A percentile compares a stretch with the other conserved stretches of the same genome.
Evolutionary conservation across 1,284 basidiomycete species (phyloP).

Genomic region (Phylloboletellus chloephorus): DNA sequence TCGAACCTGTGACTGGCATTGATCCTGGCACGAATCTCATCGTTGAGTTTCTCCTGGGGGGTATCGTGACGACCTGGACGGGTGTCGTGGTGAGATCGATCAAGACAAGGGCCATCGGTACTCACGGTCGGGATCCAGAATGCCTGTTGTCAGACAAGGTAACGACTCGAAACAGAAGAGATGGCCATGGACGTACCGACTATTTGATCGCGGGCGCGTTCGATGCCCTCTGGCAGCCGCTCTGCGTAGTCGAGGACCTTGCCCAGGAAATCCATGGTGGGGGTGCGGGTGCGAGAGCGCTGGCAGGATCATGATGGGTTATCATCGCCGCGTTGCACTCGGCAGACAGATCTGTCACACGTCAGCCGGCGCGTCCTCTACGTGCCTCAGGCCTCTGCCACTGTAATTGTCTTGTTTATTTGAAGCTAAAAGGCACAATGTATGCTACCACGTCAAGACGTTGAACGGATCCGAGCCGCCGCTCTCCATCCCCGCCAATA

Average conservation of each 20-base stretch:
- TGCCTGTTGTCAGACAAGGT: slow-evolving; percentile 35
- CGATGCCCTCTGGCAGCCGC: slow-evolving; percentile 40
- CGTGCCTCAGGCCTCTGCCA: no score
- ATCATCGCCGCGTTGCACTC: no score
- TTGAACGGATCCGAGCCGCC: slow-evolving; percentile 73
- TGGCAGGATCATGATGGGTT: no score
- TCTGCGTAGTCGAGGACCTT: slow-evolving; percentile 31
- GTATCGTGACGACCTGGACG: slow-evolving; percentile 67
- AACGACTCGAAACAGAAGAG: neutral
- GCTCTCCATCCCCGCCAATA: slow-evolving; percentile 62
- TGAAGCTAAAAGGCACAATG: no score
- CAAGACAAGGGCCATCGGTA: neutral
- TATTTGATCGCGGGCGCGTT: slow-evolving; percentile 45
- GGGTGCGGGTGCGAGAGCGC: neutral
- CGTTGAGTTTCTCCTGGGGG: slow-evolving; percentile 61
- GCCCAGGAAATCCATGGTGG: slow-evolving; percentile 33
- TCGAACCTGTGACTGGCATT: slow-evolving; percentile 76
- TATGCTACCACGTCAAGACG: no score
- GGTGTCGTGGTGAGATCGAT: slow-evolving; percentile 4
- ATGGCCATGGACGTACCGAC: slow-evolving; percentile 37
- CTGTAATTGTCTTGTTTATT: no score
- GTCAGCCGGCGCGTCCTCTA: no score
- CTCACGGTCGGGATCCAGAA: slow-evolving; percentile 57
- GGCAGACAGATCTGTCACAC: no score
- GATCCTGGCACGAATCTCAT: slow-evolving; percentile 64